phyloP scores from a whole-genome alignment of 2,329 filamentous ascomycete species.

The Pyrenophora teres region DNA sequence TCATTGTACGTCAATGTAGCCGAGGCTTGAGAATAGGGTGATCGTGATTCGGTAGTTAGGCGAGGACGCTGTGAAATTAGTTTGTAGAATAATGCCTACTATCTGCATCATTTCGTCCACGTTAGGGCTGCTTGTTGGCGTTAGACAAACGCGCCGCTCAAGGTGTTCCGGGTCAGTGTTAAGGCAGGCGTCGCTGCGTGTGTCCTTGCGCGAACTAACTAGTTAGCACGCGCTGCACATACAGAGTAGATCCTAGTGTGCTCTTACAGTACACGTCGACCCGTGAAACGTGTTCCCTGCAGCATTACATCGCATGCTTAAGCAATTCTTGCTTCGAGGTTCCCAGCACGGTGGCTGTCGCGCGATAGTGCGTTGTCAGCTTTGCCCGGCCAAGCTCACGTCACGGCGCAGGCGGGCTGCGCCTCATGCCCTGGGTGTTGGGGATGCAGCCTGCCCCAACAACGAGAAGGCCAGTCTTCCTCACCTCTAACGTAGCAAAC shows the following conservation, averaged over 20 bases:
- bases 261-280: not conserved
- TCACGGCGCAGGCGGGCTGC: constrained; percentile 14
- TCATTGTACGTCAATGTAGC: not conserved
- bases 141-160: not conserved
- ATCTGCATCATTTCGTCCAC: too few species aligned
- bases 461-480: constrained; percentile 7
- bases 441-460: constrained; percentile 10
- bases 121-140: too few species aligned
- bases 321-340: not conserved
- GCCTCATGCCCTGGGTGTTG: not conserved
- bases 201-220: constrained; percentile 2
- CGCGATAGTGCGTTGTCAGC: constrained; percentile 15
- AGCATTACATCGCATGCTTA: not conserved
- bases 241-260: not conserved
- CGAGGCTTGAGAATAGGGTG: too few species aligned
- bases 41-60: too few species aligned
- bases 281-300: not conserved
- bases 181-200: not conserved
- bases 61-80: too few species aligned
- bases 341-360: constrained; percentile 5
- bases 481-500: not conserved
- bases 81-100: too few species aligned
- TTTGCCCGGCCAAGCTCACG: constrained; percentile 14
- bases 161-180: not conserved
- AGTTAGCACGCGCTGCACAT: not conserved